Percentiles rank a stretch among this genome's conserved stretches.
Evolutionary conservation across 2,329 filamentous ascomycete genomes (phyloP).

Genomic region (Tolypocladium tropicale): DNA sequence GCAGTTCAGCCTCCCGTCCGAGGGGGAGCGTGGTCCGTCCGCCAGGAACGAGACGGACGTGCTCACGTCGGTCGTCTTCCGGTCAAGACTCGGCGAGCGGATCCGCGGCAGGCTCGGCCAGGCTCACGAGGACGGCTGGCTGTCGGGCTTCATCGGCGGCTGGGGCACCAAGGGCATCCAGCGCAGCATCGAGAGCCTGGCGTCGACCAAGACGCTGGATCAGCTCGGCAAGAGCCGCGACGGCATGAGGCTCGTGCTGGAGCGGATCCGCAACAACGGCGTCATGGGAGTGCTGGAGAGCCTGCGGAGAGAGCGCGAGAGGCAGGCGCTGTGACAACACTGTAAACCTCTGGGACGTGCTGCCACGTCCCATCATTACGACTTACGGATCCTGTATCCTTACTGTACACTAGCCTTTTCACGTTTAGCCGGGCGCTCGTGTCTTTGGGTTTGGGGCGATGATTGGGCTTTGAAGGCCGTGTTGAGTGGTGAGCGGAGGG

Average conservation of each 20-base stretch:
- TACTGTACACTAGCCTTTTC: constrained; percentile 21
- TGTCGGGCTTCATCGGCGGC: constrained; percentile 39
- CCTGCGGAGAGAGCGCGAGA: constrained; percentile 33
- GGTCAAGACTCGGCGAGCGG: constrained; percentile 61
- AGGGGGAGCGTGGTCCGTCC: constrained; percentile 13
- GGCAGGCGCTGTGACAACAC: constrained; percentile 11
- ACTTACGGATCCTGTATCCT: constrained; percentile 12
- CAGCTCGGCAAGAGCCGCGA: constrained; percentile 73
- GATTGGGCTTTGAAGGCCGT: constrained; percentile 2
- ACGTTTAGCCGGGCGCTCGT: constrained; percentile 25
- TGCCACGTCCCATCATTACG: constrained; percentile 2
- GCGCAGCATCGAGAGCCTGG: constrained; percentile 68
- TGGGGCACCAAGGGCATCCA: constrained; percentile 66
- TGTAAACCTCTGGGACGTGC: background rate
- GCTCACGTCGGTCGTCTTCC: constrained; percentile 62
- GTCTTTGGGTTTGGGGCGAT: constrained; percentile 11
- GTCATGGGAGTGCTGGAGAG: constrained; percentile 49
- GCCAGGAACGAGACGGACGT: constrained; percentile 48
- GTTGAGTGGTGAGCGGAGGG: constrained; percentile 7
- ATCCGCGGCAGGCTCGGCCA: constrained; percentile 45
- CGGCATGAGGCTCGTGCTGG: constrained; percentile 73
- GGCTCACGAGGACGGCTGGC: constrained; percentile 36
- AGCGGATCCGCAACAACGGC: constrained; percentile 51
- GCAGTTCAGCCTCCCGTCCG: constrained; percentile 42
- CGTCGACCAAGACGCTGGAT: constrained; percentile 65